A percentile compares a stretch with the other conserved stretches of the same genome.
Evolutionary conservation across 202 grass and related monocot species (phyloP).

Genomic region (Cymbopogon flexuosus): DNA sequence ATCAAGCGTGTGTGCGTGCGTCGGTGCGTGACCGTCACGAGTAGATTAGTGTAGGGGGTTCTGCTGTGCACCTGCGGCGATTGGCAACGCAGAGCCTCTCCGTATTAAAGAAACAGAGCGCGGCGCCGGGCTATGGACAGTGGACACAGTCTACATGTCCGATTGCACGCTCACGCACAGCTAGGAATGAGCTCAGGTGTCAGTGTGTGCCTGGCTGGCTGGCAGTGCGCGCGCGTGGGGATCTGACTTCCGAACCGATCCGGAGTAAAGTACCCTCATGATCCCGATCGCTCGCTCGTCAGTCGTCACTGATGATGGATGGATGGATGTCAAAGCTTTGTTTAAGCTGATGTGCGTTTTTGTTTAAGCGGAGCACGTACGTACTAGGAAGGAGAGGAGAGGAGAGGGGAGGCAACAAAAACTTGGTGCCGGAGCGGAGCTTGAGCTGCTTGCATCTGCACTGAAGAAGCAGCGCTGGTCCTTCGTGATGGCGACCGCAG

Average conservation of each 20-base stretch:
- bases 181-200: conserved; percentile 16
- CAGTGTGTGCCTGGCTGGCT: neutral
- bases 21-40: too few species aligned
- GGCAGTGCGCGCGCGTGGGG: conserved; percentile 16
- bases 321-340: too few species aligned
- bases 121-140: too few species aligned
- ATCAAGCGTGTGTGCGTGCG: too few species aligned
- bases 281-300: neutral
- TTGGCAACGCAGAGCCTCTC: too few species aligned
- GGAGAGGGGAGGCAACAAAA: neutral
- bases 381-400: neutral
- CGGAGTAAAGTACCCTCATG: neutral
- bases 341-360: neutral
- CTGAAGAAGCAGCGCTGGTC: neutral
- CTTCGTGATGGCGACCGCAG: neutral
- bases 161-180: neutral
- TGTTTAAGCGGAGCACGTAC: neutral
- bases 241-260: neutral
- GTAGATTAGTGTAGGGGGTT: too few species aligned
- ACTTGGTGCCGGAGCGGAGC: neutral
- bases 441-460: neutral
- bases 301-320: too few species aligned
- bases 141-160: too few species aligned
- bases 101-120: too few species aligned
- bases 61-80: too few species aligned